These are phyloP conservation scores for Ophiostoma quercus DNA, from an alignment of 2,329 filamentous ascomycete genomes.

Conservation along the genomic window DNA sequence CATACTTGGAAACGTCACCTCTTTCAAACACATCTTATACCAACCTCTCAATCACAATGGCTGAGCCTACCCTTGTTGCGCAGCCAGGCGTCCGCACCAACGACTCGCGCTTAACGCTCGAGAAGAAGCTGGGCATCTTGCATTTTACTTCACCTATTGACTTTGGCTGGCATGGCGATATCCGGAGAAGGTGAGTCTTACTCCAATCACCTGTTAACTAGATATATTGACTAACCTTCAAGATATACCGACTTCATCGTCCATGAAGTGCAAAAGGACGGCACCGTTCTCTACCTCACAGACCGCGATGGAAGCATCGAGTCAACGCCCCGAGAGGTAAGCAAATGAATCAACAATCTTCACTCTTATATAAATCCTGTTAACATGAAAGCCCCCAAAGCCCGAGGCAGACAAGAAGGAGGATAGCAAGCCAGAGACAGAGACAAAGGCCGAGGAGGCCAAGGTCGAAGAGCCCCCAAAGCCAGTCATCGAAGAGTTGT, in stretches of 20 bases:
- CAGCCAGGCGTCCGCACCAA: conserved; percentile 29
- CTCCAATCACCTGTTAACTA: conserved; percentile 18
- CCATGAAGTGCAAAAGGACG: conserved; percentile 76
- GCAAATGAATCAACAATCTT: neutral
- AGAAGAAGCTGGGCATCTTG: conserved; percentile 40
- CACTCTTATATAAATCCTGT: neutral
- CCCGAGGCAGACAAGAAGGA: neutral
- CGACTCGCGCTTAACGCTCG: conserved; percentile 32
- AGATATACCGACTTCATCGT: conserved; percentile 90
- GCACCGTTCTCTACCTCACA: conserved; percentile 67
- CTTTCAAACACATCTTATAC: neutral
- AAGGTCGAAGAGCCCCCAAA: neutral
- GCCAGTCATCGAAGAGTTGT: conserved; percentile 30
- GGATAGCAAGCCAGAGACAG: neutral
- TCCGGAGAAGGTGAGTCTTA: conserved; percentile 40
- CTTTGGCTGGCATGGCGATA: conserved; percentile 41
- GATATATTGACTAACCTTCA: neutral
- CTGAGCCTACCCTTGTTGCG: conserved; percentile 14
- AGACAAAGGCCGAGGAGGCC: neutral
- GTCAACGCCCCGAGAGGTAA: conserved; percentile 2
- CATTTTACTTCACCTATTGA: conserved; percentile 39
- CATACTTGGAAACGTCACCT: neutral
- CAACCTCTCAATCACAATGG: conserved; percentile 14
- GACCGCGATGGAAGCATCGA: conserved; percentile 26
- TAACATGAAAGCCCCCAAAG: neutral